Evolutionary conservation across 2,329 filamentous ascomycete species (phyloP).

Genomic region (Fusarium foetens): DNA sequence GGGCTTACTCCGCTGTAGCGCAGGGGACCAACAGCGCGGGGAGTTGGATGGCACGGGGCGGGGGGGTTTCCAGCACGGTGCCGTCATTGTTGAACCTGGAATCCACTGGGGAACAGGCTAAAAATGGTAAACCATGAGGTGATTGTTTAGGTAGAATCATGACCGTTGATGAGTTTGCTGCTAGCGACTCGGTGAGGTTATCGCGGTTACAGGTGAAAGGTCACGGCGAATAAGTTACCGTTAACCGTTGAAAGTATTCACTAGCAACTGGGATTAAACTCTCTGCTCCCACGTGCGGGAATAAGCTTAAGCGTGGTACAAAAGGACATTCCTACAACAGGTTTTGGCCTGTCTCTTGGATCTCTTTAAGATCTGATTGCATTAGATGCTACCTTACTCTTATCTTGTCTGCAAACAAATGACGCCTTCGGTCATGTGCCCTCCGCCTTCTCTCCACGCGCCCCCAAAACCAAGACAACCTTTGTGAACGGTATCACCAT

Average conservation of each 20-base stretch:
- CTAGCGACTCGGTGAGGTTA: slow-evolving; percentile 3
- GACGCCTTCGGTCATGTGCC: slow-evolving; percentile 40
- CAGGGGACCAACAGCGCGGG: slow-evolving; percentile 37
- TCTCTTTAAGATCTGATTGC: slow-evolving; percentile 27
- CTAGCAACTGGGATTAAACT: neutral
- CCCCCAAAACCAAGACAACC: slow-evolving; percentile 18
- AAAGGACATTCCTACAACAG: slow-evolving; percentile 6
- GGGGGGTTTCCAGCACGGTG: slow-evolving; percentile 12
- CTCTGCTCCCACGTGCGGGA: neutral
- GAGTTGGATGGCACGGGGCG: slow-evolving; percentile 22
- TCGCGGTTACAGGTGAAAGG: slow-evolving; percentile 15
- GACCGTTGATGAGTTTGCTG: neutral
- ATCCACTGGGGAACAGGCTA: slow-evolving; percentile 5
- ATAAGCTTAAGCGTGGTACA: neutral
- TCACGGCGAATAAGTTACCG: neutral
- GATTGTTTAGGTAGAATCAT: neutral
- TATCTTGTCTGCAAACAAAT: slow-evolving; percentile 27
- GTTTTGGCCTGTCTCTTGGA: slow-evolving; percentile 7
- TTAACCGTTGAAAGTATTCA: neutral
- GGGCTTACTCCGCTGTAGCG: slow-evolving; percentile 24
- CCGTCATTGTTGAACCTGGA: slow-evolving; percentile 23
- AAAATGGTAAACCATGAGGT: neutral
- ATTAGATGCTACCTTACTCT: slow-evolving; percentile 8
- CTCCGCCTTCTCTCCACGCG: slow-evolving; percentile 29
- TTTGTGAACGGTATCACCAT: slow-evolving; percentile 19